Evolutionary conservation across 345 rosid species (phyloP).

Genomic region (Erysimum cheiranthoides): DNA sequence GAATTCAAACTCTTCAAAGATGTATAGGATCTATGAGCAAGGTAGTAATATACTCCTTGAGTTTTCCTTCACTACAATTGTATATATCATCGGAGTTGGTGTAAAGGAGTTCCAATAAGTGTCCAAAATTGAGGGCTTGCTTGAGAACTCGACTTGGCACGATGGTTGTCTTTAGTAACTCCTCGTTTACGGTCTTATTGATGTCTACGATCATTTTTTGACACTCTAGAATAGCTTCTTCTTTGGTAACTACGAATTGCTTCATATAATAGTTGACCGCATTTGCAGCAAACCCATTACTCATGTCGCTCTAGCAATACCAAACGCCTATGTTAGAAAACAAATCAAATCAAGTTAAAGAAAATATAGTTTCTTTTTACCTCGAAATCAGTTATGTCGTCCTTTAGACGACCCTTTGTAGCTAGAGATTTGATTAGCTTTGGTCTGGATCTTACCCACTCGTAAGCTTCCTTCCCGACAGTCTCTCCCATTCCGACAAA

Average conservation of each 20-base stretch:
- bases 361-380: neutral
- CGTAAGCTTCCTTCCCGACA: slow-evolving; percentile 24
- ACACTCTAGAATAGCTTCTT: slow-evolving; percentile 2
- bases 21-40: slow-evolving; percentile 15
- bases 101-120: neutral
- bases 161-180: neutral
- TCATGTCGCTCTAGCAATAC: slow-evolving; percentile 42
- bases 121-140: slow-evolving; percentile 19
- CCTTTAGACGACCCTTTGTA: slow-evolving; percentile 26
- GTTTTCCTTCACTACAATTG: slow-evolving; percentile 11
- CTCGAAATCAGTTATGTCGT: slow-evolving; percentile 24
- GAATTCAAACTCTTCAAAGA: slow-evolving; percentile 1
- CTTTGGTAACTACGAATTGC: slow-evolving; percentile 10
- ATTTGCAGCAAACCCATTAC: slow-evolving; percentile 26
- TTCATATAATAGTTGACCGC: slow-evolving; percentile 35
- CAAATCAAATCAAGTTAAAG: neutral
- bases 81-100: slow-evolving; percentile 8
- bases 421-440: slow-evolving; percentile 8
- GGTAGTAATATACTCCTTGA: slow-evolving; percentile 31
- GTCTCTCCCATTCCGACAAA: slow-evolving; percentile 28
- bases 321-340: neutral
- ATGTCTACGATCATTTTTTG: slow-evolving; percentile 1
- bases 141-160: slow-evolving; percentile 16
- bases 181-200: slow-evolving; percentile 26
- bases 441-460: slow-evolving; percentile 31